Percentiles rank a stretch among this genome's conserved stretches.
These are phyloP conservation scores for Triticum turgidum DNA, from an alignment of 176 grass and related monocot species.

Conservation along the genomic window DNA sequence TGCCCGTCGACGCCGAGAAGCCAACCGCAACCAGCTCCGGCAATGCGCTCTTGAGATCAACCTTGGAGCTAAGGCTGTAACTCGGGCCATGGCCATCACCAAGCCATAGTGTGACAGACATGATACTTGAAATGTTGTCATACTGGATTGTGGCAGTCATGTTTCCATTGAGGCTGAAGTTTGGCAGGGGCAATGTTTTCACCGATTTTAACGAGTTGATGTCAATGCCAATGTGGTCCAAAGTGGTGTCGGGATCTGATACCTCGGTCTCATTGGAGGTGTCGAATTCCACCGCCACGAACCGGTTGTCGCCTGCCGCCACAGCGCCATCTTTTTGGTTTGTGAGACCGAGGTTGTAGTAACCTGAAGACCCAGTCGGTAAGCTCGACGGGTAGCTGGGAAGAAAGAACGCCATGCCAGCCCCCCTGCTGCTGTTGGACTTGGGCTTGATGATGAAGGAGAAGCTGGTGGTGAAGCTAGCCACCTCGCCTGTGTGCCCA, in stretches of 20 bases:
- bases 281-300: conserved; percentile 34
- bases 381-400: conserved; percentile 6
- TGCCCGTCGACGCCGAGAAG: conserved; percentile 49
- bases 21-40: conserved; percentile 47
- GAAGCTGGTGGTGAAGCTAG: conserved; percentile 35
- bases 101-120: not conserved
- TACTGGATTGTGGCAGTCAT: conserved; percentile 11
- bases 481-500: not conserved
- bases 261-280: not conserved
- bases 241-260: not conserved
- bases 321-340: not conserved
- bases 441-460: conserved; percentile 2
- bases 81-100: not conserved
- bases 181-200: not conserved
- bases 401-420: conserved; percentile 36
- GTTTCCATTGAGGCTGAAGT: not conserved
- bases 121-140: not conserved
- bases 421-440: not conserved
- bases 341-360: conserved; percentile 11
- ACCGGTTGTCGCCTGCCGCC: not conserved
- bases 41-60: conserved; percentile 39
- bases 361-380: not conserved
- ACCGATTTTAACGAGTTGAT: conserved; percentile 5
- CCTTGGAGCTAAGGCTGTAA: not conserved
- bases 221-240: conserved; percentile 23